A percentile compares a stretch with the other conserved stretches of the same genome.
Evolutionary conservation across 495 filamentous ascomycete species (phyloP).

Genomic region (Barbatosphaeria neglecta): DNA sequence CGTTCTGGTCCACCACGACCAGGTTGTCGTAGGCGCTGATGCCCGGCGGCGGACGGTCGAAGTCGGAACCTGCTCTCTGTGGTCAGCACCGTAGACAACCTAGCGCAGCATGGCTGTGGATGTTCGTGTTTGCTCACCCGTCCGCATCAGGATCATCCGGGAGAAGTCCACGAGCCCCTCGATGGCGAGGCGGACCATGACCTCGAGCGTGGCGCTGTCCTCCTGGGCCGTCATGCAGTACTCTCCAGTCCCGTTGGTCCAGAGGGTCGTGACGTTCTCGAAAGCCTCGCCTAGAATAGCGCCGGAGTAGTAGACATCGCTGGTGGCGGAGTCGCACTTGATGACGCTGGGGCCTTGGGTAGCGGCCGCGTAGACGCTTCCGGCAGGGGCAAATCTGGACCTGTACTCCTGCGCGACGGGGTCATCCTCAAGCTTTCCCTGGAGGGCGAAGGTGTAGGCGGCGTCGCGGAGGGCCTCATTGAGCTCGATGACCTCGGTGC

Average conservation of each 20-base stretch:
- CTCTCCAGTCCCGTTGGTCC: slow-evolving; percentile 55
- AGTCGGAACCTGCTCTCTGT: slow-evolving; percentile 42
- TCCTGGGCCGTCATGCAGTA: slow-evolving; percentile 68
- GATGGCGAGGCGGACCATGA: slow-evolving; percentile 46
- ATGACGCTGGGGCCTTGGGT: slow-evolving; percentile 43
- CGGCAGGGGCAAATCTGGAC: slow-evolving; percentile 35
- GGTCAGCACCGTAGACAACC: neutral
- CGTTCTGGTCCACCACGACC: slow-evolving; percentile 45
- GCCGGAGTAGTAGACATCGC: slow-evolving; percentile 63
- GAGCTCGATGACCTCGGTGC: slow-evolving; percentile 68
- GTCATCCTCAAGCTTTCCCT: slow-evolving; percentile 46
- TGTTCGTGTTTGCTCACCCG: slow-evolving; percentile 23
- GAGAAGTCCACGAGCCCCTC: slow-evolving; percentile 50
- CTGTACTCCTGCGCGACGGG: slow-evolving; percentile 44
- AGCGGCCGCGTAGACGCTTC: slow-evolving; percentile 37
- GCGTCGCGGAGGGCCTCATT: slow-evolving; percentile 48
- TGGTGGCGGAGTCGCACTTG: slow-evolving; percentile 57
- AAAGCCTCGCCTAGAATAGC: slow-evolving; percentile 49
- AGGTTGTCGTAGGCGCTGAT: slow-evolving; percentile 43
- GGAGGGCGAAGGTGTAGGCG: slow-evolving; percentile 43
- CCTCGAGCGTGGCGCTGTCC: slow-evolving; percentile 62
- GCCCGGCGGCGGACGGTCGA: slow-evolving; percentile 55
- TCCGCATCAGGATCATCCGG: slow-evolving; percentile 63
- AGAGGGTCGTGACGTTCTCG: slow-evolving; percentile 49
- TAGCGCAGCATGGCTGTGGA: neutral